Conservation (phyloP, 768 basidiomycete species). For the Leucosporidium scottii region DNA sequence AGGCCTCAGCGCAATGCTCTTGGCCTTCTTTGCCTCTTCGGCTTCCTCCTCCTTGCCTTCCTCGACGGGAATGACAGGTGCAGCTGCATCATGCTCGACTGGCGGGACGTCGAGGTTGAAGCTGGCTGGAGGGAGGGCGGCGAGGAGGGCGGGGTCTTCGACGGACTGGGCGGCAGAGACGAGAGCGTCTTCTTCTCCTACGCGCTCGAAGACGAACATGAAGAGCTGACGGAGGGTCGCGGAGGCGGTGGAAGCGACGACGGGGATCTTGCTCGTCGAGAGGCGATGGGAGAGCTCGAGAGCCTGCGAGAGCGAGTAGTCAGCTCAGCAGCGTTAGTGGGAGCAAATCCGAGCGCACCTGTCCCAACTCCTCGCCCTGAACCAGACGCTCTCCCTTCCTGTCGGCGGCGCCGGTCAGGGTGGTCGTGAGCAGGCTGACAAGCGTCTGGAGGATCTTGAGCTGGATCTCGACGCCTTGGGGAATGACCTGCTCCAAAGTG, state of each 20-base stretch:
- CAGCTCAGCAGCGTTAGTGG: not conserved
- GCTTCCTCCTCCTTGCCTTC: not conserved
- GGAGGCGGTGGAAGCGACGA: slow-evolving; percentile 93
- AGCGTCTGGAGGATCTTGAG: slow-evolving; percentile 76
- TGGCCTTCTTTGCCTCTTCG: not conserved
- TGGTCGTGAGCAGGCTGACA: slow-evolving; percentile 61
- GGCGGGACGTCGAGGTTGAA: slow-evolving; percentile 27
- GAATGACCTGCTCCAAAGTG: slow-evolving; percentile 80
- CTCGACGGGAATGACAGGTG: not conserved
- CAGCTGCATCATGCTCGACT: slow-evolving; percentile 15
- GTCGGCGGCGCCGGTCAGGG: not conserved
- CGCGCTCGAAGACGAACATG: slow-evolving; percentile 96
- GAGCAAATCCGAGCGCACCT: slow-evolving; percentile 53
- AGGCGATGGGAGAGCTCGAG: slow-evolving; percentile 73
- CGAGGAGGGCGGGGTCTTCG: slow-evolving; percentile 1
- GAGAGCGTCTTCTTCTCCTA: slow-evolving; percentile 64
- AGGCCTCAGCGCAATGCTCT: slow-evolving; percentile 53
- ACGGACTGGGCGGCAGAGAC: slow-evolving; percentile 28
- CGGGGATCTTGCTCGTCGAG: slow-evolving; percentile 89
- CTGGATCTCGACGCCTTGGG: slow-evolving; percentile 94
- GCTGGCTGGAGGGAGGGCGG: not conserved
- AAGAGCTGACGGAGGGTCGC: slow-evolving; percentile 91
- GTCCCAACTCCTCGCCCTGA: slow-evolving; percentile 69
- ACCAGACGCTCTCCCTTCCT: slow-evolving; percentile 41
- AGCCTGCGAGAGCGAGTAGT: not conserved